Conservation (phyloP, 2,329 filamentous ascomycete genomes). For the Aspergillus sp. region DNA sequence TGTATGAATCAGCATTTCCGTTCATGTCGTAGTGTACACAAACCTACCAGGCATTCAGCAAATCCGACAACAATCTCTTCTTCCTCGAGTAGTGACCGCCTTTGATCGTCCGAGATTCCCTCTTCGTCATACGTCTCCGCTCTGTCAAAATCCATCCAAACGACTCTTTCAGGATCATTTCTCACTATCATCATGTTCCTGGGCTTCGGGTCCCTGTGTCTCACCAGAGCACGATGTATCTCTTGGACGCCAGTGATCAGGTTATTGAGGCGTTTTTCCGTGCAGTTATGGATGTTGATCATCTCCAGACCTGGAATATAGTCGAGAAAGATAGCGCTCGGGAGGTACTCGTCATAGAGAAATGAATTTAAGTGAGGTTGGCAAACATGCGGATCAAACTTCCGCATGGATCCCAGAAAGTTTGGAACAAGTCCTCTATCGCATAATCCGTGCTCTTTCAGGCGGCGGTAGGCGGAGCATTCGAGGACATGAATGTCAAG, state of each 20-base stretch:
- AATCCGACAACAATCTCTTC: background rate
- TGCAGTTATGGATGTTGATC: constrained; percentile 10
- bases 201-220: constrained; percentile 10
- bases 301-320: constrained; percentile 14
- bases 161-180: constrained; percentile 13
- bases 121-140: background rate
- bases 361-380: constrained; percentile 12
- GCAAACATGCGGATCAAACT: constrained; percentile 10
- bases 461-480: constrained; percentile 8
- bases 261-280: constrained; percentile 4
- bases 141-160: constrained; percentile 14
- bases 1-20: constrained; percentile 1
- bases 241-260: constrained; percentile 11
- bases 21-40: background rate
- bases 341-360: constrained; percentile 14
- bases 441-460: constrained; percentile 11
- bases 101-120: background rate
- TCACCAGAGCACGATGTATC: constrained; percentile 13
- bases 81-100: background rate
- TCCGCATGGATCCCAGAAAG: constrained; percentile 9
- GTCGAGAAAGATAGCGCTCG: constrained; percentile 15
- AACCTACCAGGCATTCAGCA: background rate
- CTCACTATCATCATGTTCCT: constrained; percentile 18
- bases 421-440: constrained; percentile 8
- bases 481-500: constrained; percentile 10